phyloP scores from a whole-genome alignment of 768 basidiomycete species.

The Flagelloscypha sp. region DNA sequence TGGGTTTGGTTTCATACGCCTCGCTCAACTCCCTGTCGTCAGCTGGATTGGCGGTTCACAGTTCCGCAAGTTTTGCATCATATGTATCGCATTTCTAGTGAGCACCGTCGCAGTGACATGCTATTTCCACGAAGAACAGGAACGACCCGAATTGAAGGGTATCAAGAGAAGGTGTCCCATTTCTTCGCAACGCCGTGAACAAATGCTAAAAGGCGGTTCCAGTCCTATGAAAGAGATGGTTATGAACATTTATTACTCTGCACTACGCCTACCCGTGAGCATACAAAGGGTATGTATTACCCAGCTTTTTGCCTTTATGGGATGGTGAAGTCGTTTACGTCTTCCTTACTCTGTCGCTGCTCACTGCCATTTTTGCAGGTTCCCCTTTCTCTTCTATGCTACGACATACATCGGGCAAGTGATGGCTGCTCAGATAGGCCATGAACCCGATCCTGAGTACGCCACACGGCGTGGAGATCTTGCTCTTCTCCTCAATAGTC shows the following conservation, averaged over 20 bases:
- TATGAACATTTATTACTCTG: conserved; percentile 69
- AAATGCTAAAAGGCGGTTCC: no score
- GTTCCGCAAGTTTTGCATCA: conserved; percentile 92
- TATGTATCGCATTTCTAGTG: conserved; percentile 73
- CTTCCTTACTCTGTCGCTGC: conserved; percentile 1
- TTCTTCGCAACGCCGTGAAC: no score
- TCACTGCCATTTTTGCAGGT: conserved; percentile 39
- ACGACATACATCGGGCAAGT: conserved; percentile 93
- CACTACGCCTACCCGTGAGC: conserved; percentile 70
- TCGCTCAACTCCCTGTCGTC: conserved; percentile 71
- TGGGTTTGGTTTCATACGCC: conserved; percentile 72
- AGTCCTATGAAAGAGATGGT: no score
- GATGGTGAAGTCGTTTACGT: conserved; percentile 52
- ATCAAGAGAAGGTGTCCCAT: no score
- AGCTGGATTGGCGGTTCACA: conserved; percentile 81
- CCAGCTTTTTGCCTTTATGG: conserved; percentile 94
- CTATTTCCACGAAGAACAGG: conserved; percentile 74
- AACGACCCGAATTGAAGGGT: conserved; percentile 37
- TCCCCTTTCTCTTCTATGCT: conserved; percentile 90
- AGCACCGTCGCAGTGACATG: conserved; percentile 86
- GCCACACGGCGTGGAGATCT: conserved; percentile 82
- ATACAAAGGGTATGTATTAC: conserved; percentile 88
- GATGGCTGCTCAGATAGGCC: conserved; percentile 71
- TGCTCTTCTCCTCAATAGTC: conserved; percentile 85
- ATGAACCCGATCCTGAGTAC: conserved; percentile 73